Evolutionary conservation across 768 basidiomycete species (phyloP), one percentile per base, ranked within the genome.

Genomic region (button mushroom (Agaricus bisporus)): DNA sequence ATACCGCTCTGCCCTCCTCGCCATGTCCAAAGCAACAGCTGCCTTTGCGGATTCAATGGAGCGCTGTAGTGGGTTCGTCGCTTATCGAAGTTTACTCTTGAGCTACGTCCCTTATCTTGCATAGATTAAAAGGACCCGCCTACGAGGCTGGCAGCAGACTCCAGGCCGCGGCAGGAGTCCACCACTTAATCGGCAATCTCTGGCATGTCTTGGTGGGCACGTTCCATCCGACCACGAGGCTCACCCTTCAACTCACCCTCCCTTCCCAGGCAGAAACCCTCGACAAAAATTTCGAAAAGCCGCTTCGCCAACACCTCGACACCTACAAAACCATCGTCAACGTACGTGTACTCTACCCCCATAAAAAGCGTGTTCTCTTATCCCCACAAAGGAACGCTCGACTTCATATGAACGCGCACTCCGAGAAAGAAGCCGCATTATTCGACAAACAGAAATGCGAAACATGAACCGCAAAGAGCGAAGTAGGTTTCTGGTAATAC

Each of bases 181-280:
- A 95, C 67, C 89, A 95, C 67, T 79, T 98, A 59, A 85, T 95
- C 60, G 85, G 87, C 47, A 95, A 95, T 65, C 91, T 95, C 59
- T 93, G 90, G 80, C 91, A 93, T 67, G 83, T 98, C 54, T 72
- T 98, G 65, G 91, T 92, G 57, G 15, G 43, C 51, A 42, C 56
- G 84, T 75, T 43, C 41, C 42, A 8, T 54, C 51, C 22, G 22
- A 22, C 49, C 53, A 36, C 36, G 15, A 51, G 38, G 26, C 36
- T 55, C 36, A 20, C 12, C 20, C 41, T 41, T 42, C 20, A 41
- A 57, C 57, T 50, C 22, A 26, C 26, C 29, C 26, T 8, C 26
- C 58, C 54, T 50, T 50, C 47, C 49, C 58, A 94, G 91, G 85
- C 89, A 8, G 90, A 92, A 63, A 82, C 88, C 4, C 73, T 95